Evolutionary conservation across 73 alveolate species (phyloP).

Genomic region (Paramecium sonneborni): DNA sequence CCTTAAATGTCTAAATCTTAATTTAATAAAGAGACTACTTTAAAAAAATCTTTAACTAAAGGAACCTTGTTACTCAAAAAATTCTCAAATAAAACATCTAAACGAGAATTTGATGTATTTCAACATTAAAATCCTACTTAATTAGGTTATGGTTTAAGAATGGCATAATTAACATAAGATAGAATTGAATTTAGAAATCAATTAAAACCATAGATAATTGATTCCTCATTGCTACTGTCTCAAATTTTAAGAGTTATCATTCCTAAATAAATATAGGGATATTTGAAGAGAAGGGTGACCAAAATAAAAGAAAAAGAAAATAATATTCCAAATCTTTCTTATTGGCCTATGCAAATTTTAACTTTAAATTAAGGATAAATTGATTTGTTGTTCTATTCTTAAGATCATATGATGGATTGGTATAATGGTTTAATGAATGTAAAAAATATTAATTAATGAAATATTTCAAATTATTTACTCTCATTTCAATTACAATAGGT

Average conservation of each 20-base stretch:
- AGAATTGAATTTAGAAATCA: conserved; percentile 5
- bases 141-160: neutral
- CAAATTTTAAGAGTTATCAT: conserved; percentile 4
- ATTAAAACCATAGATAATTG: neutral
- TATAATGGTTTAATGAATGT: neutral
- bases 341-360: conserved; percentile 6
- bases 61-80: neutral
- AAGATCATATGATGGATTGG: conserved; percentile 18
- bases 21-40: neutral
- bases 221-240: neutral
- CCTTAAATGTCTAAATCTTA: neutral
- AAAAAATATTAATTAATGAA: conserved; percentile 15
- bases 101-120: neutral
- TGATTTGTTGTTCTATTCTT: neutral
- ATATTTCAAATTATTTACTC: neutral
- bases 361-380: neutral
- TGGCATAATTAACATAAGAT: neutral
- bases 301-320: neutral
- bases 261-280: neutral
- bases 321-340: neutral
- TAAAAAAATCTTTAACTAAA: neutral
- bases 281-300: neutral
- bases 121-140: neutral
- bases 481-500: neutral
- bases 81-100: neutral